phyloP scores from a whole-genome alignment of 2,329 filamentous ascomycete species.

The Pestalotiopsis sp. region DNA sequence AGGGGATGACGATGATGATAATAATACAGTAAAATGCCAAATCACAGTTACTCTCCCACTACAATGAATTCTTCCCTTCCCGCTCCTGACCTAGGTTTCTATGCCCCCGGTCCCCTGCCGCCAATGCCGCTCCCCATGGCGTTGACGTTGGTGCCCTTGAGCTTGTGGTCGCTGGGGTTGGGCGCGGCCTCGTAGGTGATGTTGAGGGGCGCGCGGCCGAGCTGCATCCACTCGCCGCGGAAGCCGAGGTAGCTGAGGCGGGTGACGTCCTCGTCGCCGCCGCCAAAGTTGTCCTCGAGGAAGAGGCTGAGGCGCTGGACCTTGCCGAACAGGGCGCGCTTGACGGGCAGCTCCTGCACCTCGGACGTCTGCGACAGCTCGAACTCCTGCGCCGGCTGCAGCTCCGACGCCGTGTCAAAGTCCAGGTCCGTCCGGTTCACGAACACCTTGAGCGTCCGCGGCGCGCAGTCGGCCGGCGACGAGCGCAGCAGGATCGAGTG shows the following conservation, averaged over 20 bases:
- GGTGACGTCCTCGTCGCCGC: conserved; percentile 78
- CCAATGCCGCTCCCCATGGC: conserved; percentile 57
- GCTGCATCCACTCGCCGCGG: conserved; percentile 88
- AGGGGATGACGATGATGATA: background rate
- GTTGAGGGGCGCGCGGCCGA: conserved; percentile 79
- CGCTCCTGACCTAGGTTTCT: background rate
- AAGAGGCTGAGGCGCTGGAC: conserved; percentile 84
- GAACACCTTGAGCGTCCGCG: conserved; percentile 82
- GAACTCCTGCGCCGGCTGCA: conserved; percentile 71
- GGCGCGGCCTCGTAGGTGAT: conserved; percentile 94
- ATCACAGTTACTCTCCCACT: background rate
- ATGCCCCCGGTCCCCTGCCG: conserved; percentile 36
- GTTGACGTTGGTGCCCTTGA: conserved; percentile 58
- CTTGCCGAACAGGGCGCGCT: conserved; percentile 83
- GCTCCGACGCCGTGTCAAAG: conserved; percentile 73
- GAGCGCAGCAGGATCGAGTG: conserved; percentile 87
- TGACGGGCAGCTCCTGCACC: conserved; percentile 84
- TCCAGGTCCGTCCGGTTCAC: conserved; percentile 86
- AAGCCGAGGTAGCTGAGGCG: conserved; percentile 84
- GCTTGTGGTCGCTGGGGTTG: conserved; percentile 82
- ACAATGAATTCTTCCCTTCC: no score
- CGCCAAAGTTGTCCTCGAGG: conserved; percentile 86
- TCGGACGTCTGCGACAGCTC: conserved; percentile 77
- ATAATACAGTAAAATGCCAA: conserved; percentile 9
- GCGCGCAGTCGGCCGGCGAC: conserved; percentile 68